Evolutionary conservation across 495 filamentous ascomycete species (phyloP), one percentile per base, ranked within the genome.

Genomic region (Entonaema liquescens): DNA sequence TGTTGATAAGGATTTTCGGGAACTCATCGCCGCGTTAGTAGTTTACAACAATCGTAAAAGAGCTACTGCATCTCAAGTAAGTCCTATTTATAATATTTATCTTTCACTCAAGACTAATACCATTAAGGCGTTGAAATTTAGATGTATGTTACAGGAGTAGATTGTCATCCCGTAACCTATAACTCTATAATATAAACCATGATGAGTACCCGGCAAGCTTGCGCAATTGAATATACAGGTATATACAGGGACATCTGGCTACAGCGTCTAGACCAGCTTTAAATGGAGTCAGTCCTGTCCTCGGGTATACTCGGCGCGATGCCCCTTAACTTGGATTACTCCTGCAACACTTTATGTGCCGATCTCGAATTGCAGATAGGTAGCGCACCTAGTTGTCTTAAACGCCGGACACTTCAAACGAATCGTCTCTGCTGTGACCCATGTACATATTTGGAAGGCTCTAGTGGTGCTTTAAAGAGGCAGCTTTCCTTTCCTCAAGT

Each of bases 21-120:
- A 73, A 19, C 62, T 81, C 33, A 66, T 83, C 40, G 60, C 58
- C 17, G 67, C 74, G 21, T 69, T 79, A 23, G 74, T 83, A 40
- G 74, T 74, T 47, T 83, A 76, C 60, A 76, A 79, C 55, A 77
- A 65, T 57, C 71, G 42, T 19, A 74, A 21, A 38, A 69, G 75
- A 58, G 70, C 62, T 70, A 70, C 75, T 38, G 75, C 75, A 33
- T 71, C 65, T 19, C 65, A 76, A 62, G 75, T 77, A 62, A 5
- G 56, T 68, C 4, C 31, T 31, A 3, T 2, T 36, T 59, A 5
- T 19, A 49, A 33, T 3, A 21, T 40, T 8, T 12, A 44, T 42
- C 21, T 55, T 19, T 63, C 29, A 28, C 15, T 65, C 8, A 23
- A 5, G 40, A 58, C 70, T 70, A 64, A 74, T 28, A 38, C 21